Evolutionary conservation across 352 stramenopile species (phyloP).

Genomic region (Globisporangium radiosum): DNA sequence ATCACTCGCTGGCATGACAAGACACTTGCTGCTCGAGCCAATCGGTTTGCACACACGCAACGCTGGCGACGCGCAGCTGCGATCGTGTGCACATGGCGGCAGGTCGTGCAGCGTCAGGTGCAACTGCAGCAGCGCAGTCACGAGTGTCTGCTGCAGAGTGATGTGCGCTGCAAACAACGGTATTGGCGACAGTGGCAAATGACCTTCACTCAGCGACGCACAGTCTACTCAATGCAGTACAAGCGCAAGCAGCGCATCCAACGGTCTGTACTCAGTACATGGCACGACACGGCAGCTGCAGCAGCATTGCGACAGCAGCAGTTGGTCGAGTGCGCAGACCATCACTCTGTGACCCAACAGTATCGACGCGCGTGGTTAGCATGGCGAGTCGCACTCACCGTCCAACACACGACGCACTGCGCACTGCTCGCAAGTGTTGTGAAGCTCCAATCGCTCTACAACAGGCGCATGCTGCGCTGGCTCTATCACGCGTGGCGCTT

Average conservation of each 20-base stretch:
- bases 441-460: constrained; percentile 29
- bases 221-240: not conserved
- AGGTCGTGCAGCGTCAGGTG: too few relatives aligned
- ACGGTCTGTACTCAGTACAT: not conserved
- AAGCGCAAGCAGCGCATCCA: not conserved
- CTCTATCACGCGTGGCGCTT: constrained; percentile 1
- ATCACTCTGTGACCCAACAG: not conserved
- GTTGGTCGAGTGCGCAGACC: constrained; percentile 9
- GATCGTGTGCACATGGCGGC: constrained; percentile 2
- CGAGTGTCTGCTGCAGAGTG: too few relatives aligned
- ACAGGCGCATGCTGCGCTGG: constrained; percentile 8
- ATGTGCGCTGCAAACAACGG: too few relatives aligned
- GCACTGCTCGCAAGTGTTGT: constrained; percentile 44
- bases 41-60: constrained; percentile 25
- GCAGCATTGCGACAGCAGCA: constrained; percentile 2
- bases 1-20: not conserved
- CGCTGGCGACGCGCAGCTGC: constrained; percentile 20
- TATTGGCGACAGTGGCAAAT: too few relatives aligned
- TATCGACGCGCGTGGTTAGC: constrained; percentile 4
- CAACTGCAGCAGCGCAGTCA: too few relatives aligned
- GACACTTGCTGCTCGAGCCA: not conserved
- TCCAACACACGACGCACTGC: constrained; percentile 30
- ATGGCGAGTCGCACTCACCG: constrained; percentile 19
- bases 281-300: not conserved
- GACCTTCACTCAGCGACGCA: not conserved